Evolutionary conservation across 108 stramenopile species (phyloP), one percentile per base, ranked within the genome.

Genomic region (Craspedostauros australis): DNA sequence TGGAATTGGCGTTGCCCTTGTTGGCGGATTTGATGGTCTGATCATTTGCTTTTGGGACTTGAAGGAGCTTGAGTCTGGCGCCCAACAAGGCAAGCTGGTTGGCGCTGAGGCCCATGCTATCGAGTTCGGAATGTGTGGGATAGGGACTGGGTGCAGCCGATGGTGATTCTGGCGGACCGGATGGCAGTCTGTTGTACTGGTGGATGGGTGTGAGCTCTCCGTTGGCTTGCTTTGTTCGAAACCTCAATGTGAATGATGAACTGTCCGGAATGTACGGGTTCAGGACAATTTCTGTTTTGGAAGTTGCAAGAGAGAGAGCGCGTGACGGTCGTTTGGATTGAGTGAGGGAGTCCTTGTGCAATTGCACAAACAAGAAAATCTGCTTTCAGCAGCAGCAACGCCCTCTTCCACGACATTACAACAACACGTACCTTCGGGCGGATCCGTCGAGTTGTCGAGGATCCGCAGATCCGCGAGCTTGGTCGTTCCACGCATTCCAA

Each of bases 191-290:
- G n/a, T n/a, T n/a, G 7, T 37, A 26, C 18, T 47, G 39, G n/a
- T n/a, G n/a, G n/a, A n/a, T n/a, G n/a, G n/a, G n/a, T n/a, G n/a
- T n/a, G n/a, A n/a, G n/a, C n/a, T 51, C 51, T n/a, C 65, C 68
- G 45, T 43, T 41, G 9, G 62, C 50, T 28, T 65, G 62, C 12
- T 27, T 33, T 3, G 68, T 76, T 16, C 67, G 62, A 51, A 84
- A 91, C 34, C 71, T 72, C 31, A 91, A 58, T 6, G 81, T 32
- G 47, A 91, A 81, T 9, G 59, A 39, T 7, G 89, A 84, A 34
- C 82, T 82, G 58, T 78, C 72, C 3, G 89, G 88, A 47, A 91
- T 84, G 43, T 72, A 86, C 22, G 89, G 80, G 27, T 68, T 77
- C 18, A 91, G 60, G 16, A 91, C 81, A 11, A 86, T 77, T 70